Evolutionary conservation across 2,329 filamentous ascomycete species (phyloP).

Genomic region (Trichoderma polysporum): DNA sequence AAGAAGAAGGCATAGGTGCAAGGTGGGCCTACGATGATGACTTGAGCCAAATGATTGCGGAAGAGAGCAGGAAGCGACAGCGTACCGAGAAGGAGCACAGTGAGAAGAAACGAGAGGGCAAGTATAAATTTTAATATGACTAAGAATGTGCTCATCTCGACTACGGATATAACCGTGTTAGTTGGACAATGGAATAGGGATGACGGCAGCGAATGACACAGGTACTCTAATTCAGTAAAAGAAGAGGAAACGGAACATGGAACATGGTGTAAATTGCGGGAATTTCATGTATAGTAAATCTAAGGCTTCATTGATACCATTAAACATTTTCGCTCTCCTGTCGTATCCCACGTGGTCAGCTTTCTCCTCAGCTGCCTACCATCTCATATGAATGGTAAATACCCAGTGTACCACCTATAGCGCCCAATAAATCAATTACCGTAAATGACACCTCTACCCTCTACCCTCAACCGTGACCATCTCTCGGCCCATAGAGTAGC

Average conservation of each 20-base stretch:
- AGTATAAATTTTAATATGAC: slow-evolving; percentile 42
- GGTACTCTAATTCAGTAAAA: background rate
- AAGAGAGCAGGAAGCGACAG: slow-evolving; percentile 85
- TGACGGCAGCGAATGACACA: slow-evolving; percentile 5
- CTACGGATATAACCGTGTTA: background rate
- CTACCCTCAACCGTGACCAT: background rate
- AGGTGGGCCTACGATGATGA: slow-evolving; percentile 81
- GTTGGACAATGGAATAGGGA: background rate
- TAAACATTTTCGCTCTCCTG: background rate
- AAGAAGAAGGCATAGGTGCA: slow-evolving; percentile 64
- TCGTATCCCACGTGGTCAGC: background rate
- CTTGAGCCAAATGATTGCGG: slow-evolving; percentile 91
- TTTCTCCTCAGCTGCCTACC: background rate
- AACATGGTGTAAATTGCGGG: background rate
- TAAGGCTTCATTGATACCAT: background rate
- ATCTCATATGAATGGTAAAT: background rate
- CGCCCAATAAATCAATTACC: background rate
- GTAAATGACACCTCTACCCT: background rate
- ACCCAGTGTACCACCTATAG: no score
- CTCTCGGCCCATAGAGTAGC: background rate
- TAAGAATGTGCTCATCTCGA: background rate
- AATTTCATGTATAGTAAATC: background rate
- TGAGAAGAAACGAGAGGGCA: slow-evolving; percentile 60
- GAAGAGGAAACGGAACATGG: background rate
- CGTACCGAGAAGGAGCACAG: slow-evolving; percentile 82